Conservation (phyloP, 495 filamentous ascomycete species). For the Xylaria flabelliformis region DNA sequence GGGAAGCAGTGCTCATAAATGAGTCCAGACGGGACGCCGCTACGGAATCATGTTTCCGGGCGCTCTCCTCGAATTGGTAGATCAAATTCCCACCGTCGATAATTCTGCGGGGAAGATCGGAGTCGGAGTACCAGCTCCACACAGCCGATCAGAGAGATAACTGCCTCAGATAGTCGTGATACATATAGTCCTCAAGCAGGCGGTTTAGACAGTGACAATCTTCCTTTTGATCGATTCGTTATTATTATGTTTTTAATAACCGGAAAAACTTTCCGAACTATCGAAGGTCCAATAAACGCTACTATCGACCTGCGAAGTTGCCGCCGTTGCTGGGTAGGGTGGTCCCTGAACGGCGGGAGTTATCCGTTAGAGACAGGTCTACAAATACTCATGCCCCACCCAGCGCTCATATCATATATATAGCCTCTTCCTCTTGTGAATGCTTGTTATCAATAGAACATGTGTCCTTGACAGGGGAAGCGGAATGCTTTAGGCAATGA, state of each 20-base stretch:
- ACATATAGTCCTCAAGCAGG: not conserved
- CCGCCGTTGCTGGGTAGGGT: not conserved
- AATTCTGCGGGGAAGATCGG: conserved; percentile 16
- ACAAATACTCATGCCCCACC: not conserved
- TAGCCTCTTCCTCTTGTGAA: not conserved
- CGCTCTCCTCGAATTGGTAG: conserved; percentile 1
- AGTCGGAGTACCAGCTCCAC: conserved; percentile 3
- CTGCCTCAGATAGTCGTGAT: not conserved
- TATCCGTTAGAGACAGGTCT: not conserved
- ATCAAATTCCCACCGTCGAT: not conserved
- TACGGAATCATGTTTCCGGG: conserved; percentile 15
- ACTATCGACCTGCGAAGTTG: not conserved
- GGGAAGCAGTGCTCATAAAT: conserved; percentile 10
- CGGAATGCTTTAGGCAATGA: not conserved
- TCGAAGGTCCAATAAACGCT: not conserved
- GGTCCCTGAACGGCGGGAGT: not conserved
- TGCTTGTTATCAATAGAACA: not conserved
- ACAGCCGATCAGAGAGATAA: not conserved
- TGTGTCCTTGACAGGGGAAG: not conserved
- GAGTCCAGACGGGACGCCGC: not conserved
- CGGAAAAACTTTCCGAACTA: not conserved
- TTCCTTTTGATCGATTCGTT: not conserved
- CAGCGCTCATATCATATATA: not conserved
- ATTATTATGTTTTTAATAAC: not conserved
- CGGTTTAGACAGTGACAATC: not conserved